phyloP scores from a whole-genome alignment of 1,139 yeast species.

The Pichia sp. region DNA sequence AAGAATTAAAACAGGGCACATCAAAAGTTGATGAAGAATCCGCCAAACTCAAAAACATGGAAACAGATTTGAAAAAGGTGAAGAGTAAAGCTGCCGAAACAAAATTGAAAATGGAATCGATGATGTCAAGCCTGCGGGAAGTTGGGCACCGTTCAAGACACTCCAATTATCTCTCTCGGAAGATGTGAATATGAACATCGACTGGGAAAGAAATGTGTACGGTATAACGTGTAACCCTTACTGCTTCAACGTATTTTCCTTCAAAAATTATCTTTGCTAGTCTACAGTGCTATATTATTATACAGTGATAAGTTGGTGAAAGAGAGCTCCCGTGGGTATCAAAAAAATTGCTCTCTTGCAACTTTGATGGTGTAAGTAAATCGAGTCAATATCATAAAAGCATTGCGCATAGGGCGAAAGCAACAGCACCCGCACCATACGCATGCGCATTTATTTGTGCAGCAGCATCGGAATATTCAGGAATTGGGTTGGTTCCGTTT shows the following conservation, averaged over 20 bases:
- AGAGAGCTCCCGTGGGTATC: too few relatives aligned
- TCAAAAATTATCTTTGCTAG: too few relatives aligned
- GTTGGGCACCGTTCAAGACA: constrained; percentile 11
- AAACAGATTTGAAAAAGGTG: background rate
- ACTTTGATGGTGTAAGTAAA: too few relatives aligned
- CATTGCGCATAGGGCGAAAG: background rate
- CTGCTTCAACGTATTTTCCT: too few relatives aligned
- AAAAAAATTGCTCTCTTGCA: too few relatives aligned
- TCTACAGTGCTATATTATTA: too few relatives aligned
- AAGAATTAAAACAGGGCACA: constrained; percentile 8
- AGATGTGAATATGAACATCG: constrained; percentile 1
- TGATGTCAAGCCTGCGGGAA: constrained; percentile 5
- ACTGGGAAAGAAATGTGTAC: background rate
- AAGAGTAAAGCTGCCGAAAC: background rate
- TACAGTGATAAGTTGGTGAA: too few relatives aligned
- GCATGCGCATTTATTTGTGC: background rate
- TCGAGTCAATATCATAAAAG: too few relatives aligned
- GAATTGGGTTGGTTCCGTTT: too few relatives aligned
- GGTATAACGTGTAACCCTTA: background rate
- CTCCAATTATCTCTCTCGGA: constrained; percentile 8
- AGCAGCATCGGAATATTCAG: constrained; percentile 1
- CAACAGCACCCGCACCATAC: background rate
- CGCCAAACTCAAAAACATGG: background rate
- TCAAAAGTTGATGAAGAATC: constrained; percentile 2
- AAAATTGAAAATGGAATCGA: constrained; percentile 1